Percentiles rank a stretch among this genome's conserved stretches.
These are phyloP conservation scores for Paramecium biaurelia DNA, from an alignment of 73 alveolate species.

Conservation along the genomic window DNA sequence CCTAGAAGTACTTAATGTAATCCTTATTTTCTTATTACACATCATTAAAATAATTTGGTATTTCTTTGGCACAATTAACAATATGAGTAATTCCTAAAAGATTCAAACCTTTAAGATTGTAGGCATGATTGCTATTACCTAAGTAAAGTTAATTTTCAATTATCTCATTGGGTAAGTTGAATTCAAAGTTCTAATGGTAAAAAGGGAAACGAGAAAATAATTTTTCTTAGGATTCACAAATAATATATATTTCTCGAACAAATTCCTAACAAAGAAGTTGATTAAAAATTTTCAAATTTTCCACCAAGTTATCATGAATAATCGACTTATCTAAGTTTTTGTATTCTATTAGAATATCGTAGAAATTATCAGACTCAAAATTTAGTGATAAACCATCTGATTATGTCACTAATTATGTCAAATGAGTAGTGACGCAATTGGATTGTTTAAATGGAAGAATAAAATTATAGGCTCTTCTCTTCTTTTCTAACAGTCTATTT, in stretches of 20 bases:
- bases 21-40: conserved; percentile 46
- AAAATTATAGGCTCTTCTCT: neutral
- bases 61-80: conserved; percentile 70
- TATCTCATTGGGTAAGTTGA: conserved; percentile 69
- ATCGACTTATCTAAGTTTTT: neutral
- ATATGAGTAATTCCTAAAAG: conserved; percentile 79
- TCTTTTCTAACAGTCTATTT: neutral
- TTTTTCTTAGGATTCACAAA: neutral
- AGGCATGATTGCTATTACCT: conserved; percentile 73
- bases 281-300: neutral
- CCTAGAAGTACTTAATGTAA: conserved; percentile 27
- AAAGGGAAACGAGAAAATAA: neutral
- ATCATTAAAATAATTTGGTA: conserved; percentile 69
- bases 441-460: neutral
- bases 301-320: neutral
- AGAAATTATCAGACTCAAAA: neutral
- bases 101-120: conserved; percentile 53
- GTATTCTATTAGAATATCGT: neutral
- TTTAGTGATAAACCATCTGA: neutral
- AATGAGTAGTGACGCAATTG: neutral
- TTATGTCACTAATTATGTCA: neutral
- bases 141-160: conserved; percentile 68
- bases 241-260: neutral
- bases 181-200: neutral
- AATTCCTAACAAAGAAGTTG: neutral